Base-by-base conservation (phyloP, 495 filamentous ascomycete genomes). In the Neurospora sp. region DNA sequence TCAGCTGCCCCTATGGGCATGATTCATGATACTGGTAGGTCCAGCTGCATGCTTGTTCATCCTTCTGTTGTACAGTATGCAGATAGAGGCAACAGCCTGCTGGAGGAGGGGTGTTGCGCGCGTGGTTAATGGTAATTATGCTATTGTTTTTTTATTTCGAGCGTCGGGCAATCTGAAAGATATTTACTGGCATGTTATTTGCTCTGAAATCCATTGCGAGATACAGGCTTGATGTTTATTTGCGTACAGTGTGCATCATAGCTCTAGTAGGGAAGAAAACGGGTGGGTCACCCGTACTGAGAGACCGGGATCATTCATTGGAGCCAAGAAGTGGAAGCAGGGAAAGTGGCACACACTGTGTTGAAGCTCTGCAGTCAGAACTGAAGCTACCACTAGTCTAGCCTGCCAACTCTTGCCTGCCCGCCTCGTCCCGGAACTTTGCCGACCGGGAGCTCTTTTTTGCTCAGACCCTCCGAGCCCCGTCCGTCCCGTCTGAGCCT, bases 71-170 rank as follows among this genome's bases (percentile, higher is more conserved):
- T 79, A 81, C 70, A 78, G 74, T 79, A 80, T 74, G 76, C 75
- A 80, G 75, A 81, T 79, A 80, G 80, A 82, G 77, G 53, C 76
- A 81, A 79, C 79, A 79, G 75, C 79, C 77, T 77, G 77, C 75
- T 66, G 53, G 46, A 71, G 44, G 16, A 69, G 35, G 37, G 37
- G 68, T 69, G 68, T 69, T 41, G 40, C n/a, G 68, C 12, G 69
- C n/a, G 27, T 8, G 69, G 39, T 31, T 44, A 70, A 46, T 70
- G 39, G 39, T 44, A 40, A 46, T 53, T 22, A 31, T 31, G 40
- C 20, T 44, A 20, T 69, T 69, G n/a, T 20, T 41, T 69, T 41
- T 69, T 46, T 41, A 38, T 42, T 69, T 38, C 35, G 31, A 69
- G 68, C 68, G 53, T 66, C 2, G 53, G 53, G 31, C 53, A 35